phyloP scores from a whole-genome alignment of 148 eudicot genomes.

The Fagopyrum tataricum region DNA sequence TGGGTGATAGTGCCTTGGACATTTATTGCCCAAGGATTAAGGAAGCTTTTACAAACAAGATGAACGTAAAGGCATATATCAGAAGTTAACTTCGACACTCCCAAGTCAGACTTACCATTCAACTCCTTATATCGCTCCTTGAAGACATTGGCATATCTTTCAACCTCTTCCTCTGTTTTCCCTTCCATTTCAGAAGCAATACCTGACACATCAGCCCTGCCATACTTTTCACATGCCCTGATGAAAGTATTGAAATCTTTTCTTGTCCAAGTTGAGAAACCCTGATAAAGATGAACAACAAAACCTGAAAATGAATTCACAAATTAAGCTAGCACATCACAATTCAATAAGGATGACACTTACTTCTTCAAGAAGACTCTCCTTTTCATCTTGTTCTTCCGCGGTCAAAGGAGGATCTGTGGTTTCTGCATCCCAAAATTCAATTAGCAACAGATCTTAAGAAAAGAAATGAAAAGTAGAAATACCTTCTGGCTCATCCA shows the following conservation, averaged over 20 bases:
- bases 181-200: slow-evolving; percentile 98
- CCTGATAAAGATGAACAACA: slow-evolving; percentile 33
- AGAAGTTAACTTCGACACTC: neutral
- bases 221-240: slow-evolving; percentile 95
- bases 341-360: neutral
- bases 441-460: slow-evolving; percentile 12
- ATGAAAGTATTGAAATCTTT: slow-evolving; percentile 91
- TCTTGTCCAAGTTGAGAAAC: slow-evolving; percentile 87
- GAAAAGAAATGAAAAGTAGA: neutral
- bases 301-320: neutral
- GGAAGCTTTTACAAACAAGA: neutral
- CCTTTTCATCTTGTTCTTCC: slow-evolving; percentile 98
- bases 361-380: slow-evolving; percentile 70
- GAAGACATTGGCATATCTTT: slow-evolving; percentile 92
- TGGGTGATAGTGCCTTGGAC: neutral
- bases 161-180: slow-evolving; percentile 82
- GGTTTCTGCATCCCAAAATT: slow-evolving; percentile 37
- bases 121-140: slow-evolving; percentile 92
- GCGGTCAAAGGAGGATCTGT: slow-evolving; percentile 94
- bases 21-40: neutral
- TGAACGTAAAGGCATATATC: neutral
- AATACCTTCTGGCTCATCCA: slow-evolving; percentile 91
- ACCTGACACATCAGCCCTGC: slow-evolving; percentile 64
- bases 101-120: slow-evolving; percentile 54
- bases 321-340: neutral